A percentile compares a stretch with the other conserved stretches of the same genome.
Evolutionary conservation across 805 yeast species (phyloP).

Genomic region (Hanseniaspora occidentalis): DNA sequence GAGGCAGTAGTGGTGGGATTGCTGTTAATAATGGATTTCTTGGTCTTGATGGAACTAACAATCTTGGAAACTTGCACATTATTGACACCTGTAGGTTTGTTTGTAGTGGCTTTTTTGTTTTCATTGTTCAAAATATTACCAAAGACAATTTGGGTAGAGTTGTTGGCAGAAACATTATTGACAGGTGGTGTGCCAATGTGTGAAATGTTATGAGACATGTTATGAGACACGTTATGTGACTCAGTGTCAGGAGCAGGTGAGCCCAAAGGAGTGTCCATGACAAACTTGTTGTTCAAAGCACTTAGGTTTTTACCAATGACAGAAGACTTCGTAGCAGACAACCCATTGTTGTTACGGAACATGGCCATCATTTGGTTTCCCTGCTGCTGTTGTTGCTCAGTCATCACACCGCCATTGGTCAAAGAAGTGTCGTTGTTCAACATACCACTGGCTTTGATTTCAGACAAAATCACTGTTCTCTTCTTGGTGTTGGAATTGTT

Average conservation of each 20-base stretch:
- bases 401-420: no score
- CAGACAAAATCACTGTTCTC: constrained; percentile 15
- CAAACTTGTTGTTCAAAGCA: constrained; percentile 20
- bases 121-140: no score
- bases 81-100: no score
- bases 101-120: no score
- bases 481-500: constrained; percentile 1
- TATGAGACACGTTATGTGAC: no score
- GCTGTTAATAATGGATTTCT: neutral
- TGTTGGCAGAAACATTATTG: no score
- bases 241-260: constrained; percentile 3
- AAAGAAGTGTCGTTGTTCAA: constrained; percentile 21
- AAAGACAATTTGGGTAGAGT: no score
- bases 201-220: no score
- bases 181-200: no score
- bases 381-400: constrained; percentile 9
- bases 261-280: constrained; percentile 19
- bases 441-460: constrained; percentile 27
- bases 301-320: constrained; percentile 21
- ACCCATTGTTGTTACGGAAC: constrained; percentile 18
- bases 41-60: neutral
- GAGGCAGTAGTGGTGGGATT: neutral
- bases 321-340: constrained; percentile 24
- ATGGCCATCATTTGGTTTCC: constrained; percentile 1
- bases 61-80: no score